Percentiles rank a stretch among this genome's conserved stretches.
Evolutionary conservation across 225 moss, liverwort and hornwort species (phyloP).

Genomic region (Rhytidiadelphus loreus): DNA sequence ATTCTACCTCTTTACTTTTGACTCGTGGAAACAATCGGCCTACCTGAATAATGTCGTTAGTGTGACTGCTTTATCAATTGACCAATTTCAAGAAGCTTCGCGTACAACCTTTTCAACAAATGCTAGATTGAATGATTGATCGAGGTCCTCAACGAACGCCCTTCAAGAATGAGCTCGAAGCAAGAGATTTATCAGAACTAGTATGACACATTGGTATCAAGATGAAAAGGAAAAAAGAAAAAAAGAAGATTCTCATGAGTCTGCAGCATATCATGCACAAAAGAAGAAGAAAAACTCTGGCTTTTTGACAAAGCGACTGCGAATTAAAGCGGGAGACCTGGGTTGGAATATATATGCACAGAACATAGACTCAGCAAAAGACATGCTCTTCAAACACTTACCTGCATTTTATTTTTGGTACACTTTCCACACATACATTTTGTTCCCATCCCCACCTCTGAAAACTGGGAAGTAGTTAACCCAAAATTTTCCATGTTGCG

Average conservation of each 20-base stretch:
- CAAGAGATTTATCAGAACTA: not conserved
- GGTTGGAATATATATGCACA: not conserved
- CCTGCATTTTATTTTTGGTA: not conserved
- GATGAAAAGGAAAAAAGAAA: not conserved
- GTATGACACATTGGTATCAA: too few relatives aligned
- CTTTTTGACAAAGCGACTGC: not conserved
- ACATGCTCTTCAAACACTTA: too few relatives aligned
- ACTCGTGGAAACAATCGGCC: not conserved
- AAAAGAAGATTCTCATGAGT: not conserved
- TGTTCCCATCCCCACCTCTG: not conserved
- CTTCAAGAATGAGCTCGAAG: too few relatives aligned
- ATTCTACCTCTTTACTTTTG: not conserved
- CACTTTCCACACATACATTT: not conserved
- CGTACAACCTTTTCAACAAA: not conserved
- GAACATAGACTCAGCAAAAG: not conserved
- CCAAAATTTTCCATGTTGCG: not conserved
- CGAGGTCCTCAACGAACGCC: not conserved
- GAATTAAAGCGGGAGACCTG: not conserved
- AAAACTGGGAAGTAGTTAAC: not conserved
- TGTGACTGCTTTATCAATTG: not conserved
- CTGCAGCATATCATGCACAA: not conserved
- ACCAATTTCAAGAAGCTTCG: not conserved
- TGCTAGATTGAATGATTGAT: not conserved
- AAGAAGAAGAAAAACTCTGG: not conserved
- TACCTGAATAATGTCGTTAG: not conserved